Conservation (phyloP, 2,329 filamentous ascomycete species). For the Monosporascus sp. region DNA sequence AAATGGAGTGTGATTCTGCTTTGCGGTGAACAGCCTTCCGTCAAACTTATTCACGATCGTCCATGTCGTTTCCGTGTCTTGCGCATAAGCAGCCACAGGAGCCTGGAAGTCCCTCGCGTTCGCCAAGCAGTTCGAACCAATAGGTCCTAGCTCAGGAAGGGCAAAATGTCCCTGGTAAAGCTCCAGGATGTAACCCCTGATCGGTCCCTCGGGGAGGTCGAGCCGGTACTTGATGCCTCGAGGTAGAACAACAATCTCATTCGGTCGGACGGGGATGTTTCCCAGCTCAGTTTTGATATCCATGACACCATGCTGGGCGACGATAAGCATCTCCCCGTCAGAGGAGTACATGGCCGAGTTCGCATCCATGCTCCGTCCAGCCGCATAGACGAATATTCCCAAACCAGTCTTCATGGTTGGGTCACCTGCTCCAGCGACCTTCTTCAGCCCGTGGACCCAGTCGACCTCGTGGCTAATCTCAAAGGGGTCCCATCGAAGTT, state of each 20-base stretch:
- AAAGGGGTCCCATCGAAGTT: constrained; percentile 74
- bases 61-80: constrained; percentile 44
- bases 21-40: constrained; percentile 54
- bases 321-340: constrained; percentile 72
- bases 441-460: constrained; percentile 55
- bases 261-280: constrained; percentile 66
- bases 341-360: constrained; percentile 77
- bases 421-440: constrained; percentile 75
- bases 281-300: constrained; percentile 77
- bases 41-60: constrained; percentile 56
- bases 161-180: constrained; percentile 59
- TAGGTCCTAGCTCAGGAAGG: constrained; percentile 60
- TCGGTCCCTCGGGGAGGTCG: constrained; percentile 46
- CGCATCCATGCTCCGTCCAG: constrained; percentile 70
- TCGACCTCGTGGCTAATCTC: constrained; percentile 54
- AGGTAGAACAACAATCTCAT: constrained; percentile 73
- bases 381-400: constrained; percentile 76
- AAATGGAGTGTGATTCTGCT: constrained; percentile 61
- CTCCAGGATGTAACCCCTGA: constrained; percentile 60
- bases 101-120: constrained; percentile 60
- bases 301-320: constrained; percentile 66
- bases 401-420: constrained; percentile 72
- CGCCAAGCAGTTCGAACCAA: constrained; percentile 62
- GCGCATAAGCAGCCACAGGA: constrained; percentile 51
- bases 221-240: constrained; percentile 71